These are phyloP conservation scores for Nannizziopsis arthrosporioides DNA, from an alignment of 2,329 filamentous ascomycete genomes.

Conservation along the genomic window DNA sequence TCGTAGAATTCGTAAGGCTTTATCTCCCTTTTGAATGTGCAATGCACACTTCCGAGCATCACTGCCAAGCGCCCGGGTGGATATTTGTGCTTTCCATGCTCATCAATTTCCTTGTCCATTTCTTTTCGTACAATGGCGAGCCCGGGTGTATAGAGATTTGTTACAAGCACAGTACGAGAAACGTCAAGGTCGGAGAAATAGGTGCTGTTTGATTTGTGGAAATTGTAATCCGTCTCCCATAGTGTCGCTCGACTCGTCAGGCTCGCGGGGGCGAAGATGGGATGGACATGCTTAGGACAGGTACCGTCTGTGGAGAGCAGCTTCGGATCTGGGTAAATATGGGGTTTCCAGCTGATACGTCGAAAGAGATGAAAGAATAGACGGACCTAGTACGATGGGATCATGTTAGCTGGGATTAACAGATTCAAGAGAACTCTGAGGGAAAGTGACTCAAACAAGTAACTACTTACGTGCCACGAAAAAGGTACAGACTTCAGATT, in stretches of 20 bases:
- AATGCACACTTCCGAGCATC: conserved; percentile 61
- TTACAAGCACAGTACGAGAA: conserved; percentile 67
- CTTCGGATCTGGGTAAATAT: conserved; percentile 36
- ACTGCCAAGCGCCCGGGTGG: conserved; percentile 43
- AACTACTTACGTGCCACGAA: conserved; percentile 57
- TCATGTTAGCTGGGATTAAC: not conserved
- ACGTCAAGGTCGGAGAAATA: conserved; percentile 83
- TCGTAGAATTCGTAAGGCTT: conserved; percentile 57
- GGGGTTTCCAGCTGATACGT: conserved; percentile 43
- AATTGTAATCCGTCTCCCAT: conserved; percentile 74
- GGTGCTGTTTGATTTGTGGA: conserved; percentile 72
- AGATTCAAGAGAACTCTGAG: not conserved
- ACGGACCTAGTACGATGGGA: conserved; percentile 37
- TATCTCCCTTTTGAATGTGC: conserved; percentile 64
- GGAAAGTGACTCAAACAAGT: not conserved
- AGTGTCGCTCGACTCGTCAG: conserved; percentile 55
- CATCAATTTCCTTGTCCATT: conserved; percentile 41
- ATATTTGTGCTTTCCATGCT: conserved; percentile 35
- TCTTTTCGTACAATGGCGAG: conserved; percentile 41
- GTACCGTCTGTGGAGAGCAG: conserved; percentile 21
- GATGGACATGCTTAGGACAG: conserved; percentile 34
- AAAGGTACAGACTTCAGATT: conserved; percentile 67
- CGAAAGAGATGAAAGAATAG: conserved; percentile 47
- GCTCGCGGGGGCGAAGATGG: conserved; percentile 62
- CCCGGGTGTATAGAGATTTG: conserved; percentile 52